Percentiles rank a stretch among this genome's conserved stretches.
Evolutionary conservation across 2,329 filamentous ascomycete genomes (phyloP).

Genomic region (Ceratocystis cubensis): DNA sequence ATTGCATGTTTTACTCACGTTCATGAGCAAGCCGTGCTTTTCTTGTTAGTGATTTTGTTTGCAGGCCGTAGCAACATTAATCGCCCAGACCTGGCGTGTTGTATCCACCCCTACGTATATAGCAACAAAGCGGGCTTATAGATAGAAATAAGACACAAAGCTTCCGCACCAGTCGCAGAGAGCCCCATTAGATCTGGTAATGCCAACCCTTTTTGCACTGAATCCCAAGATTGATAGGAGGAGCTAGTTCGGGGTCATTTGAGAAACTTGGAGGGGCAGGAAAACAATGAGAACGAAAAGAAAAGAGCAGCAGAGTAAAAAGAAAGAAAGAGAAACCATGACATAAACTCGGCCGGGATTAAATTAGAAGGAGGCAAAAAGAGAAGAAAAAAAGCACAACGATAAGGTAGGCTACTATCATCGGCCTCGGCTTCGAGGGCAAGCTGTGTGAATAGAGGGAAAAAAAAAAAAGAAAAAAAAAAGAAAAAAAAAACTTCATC

Average conservation of each 20-base stretch:
- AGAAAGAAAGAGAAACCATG: not conserved
- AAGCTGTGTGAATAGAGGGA: not conserved
- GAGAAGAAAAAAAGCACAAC: not conserved
- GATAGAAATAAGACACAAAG: slow-evolving; percentile 1
- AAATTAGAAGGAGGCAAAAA: not conserved
- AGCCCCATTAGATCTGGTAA: not conserved
- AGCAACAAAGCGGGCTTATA: not conserved
- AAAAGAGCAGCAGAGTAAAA: not conserved
- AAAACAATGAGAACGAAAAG: not conserved
- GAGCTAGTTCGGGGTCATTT: not conserved
- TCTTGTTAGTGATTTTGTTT: slow-evolving; percentile 4
- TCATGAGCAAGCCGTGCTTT: not conserved
- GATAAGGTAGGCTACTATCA: not conserved
- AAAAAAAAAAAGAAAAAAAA: not conserved
- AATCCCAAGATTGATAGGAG: not conserved
- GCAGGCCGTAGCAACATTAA: not conserved
- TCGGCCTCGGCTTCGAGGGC: not conserved
- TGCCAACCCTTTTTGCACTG: not conserved
- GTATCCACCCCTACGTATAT: not conserved
- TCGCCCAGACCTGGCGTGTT: not conserved
- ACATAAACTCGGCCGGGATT: slow-evolving; percentile 1
- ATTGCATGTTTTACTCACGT: not conserved
- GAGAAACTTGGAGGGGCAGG: not conserved
- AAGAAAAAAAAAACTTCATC: not conserved
- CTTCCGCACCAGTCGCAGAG: slow-evolving; percentile 5